phyloP scores from a whole-genome alignment of 1,139 yeast species.

The Arxiozyma heterogenica region DNA sequence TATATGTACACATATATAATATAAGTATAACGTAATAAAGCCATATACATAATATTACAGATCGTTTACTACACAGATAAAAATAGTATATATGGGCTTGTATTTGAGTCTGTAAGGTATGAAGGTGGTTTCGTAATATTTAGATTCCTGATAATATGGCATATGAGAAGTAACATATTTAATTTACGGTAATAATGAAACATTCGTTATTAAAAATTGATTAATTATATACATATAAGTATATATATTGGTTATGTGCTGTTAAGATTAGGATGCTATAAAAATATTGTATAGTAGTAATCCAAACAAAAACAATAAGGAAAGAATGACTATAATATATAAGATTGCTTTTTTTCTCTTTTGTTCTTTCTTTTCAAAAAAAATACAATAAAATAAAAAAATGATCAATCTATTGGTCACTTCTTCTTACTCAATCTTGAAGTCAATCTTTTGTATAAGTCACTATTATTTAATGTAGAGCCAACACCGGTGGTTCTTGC shows the following conservation, averaged over 20 bases:
- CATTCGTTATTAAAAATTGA: neutral
- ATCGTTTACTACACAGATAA: neutral
- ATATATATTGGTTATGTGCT: no score
- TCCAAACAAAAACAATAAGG: no score
- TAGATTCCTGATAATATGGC: neutral
- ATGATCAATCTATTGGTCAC: slow-evolving; percentile 1
- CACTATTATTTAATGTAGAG: slow-evolving; percentile 49
- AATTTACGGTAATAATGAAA: no score
- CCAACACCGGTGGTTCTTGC: slow-evolving; percentile 41
- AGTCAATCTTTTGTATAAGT: slow-evolving; percentile 61
- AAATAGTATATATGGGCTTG: no score
- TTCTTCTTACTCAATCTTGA: slow-evolving; percentile 30
- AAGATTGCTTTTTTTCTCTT: no score
- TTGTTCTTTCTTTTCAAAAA: no score
- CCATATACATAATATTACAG: neutral
- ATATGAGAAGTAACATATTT: neutral
- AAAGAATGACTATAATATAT: no score
- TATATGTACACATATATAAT: neutral
- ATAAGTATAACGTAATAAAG: neutral
- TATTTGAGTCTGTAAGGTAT: no score
- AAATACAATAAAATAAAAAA: no score
- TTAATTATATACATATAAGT: no score
- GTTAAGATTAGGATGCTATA: neutral
- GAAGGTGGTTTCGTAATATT: no score
- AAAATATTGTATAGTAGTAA: no score